Evolutionary conservation across 805 yeast genomes (phyloP), one percentile per base, ranked within the genome.

Genomic region (Ogataea methanolica): DNA sequence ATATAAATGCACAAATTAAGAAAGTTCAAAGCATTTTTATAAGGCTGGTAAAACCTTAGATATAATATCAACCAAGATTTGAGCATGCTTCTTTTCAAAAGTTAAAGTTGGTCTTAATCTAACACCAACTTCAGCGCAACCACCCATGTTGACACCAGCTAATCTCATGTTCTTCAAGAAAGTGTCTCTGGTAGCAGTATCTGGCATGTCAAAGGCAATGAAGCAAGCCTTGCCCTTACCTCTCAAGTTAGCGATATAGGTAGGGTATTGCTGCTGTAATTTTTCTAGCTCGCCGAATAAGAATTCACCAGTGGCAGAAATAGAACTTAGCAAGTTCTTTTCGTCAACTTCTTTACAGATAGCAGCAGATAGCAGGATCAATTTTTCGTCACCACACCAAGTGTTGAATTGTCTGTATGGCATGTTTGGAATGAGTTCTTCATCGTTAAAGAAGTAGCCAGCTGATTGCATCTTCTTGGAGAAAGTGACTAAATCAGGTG

Each of bases 391-490:
- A 60, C 96, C 96, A 71, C 92, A 85, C 96, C 96, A 87, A 49
- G 96, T 87, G 81, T 87, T 87, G 79, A 87, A 87, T 75, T 88
- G 95, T 68, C 96, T 81, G 77, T 84, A 87, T n/a, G 95, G 82
- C 61, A 69, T 67, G 68, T 80, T 75, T 61, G 96, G 96, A 57
- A 83, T 75, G 50, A 87, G 70, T 59, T 81, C 83, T 42, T 85
- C 82, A 69, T 83, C 80, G 59, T 79, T 81, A 81, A 82, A 88
- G 77, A 77, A 87, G 77, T 81, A 88, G 50, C 96, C 96, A 38
- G 96, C 95, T 46, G 90, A 77, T 73, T 88, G 96, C 77, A 86
- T 85, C 75, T 87, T 87, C 75, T 87, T 87, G 58, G 92, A 84
- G 73, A 87, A 87, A 7, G 95, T 87, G 49, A 87, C 92, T 66